phyloP scores from a whole-genome alignment of 2,329 filamentous ascomycete species.

The Trematosphaeria pertusa region DNA sequence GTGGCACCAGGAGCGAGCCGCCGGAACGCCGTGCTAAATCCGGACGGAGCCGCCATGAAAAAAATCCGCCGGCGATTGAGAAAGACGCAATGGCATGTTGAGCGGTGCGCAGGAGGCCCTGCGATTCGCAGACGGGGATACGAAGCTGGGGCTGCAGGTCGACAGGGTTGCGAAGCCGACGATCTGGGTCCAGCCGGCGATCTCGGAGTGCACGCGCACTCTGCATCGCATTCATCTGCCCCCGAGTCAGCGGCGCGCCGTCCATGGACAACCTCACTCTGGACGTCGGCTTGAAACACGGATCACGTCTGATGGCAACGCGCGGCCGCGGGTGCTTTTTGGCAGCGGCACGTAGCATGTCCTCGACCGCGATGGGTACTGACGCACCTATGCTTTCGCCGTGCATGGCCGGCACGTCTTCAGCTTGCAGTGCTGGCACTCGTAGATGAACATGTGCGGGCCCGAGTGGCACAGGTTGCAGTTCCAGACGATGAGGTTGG shows the following conservation, averaged over 20 bases:
- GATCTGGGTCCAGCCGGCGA: slow-evolving; percentile 24
- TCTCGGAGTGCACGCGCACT: slow-evolving; percentile 21
- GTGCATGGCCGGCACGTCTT: slow-evolving; percentile 58
- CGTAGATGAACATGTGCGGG: slow-evolving; percentile 59
- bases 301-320: slow-evolving; percentile 8
- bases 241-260: slow-evolving; percentile 30
- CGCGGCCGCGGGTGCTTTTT: slow-evolving; percentile 5
- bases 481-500: slow-evolving; percentile 59
- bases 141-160: slow-evolving; percentile 1
- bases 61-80: slow-evolving; percentile 19
- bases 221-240: slow-evolving; percentile 14
- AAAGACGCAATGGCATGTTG: slow-evolving; percentile 9
- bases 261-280: too few relatives aligned
- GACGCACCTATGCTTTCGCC: slow-evolving; percentile 49
- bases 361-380: too few relatives aligned
- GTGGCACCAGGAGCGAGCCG: slow-evolving; percentile 27
- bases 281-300: slow-evolving; percentile 16
- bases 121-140: not conserved
- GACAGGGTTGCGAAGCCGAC: slow-evolving; percentile 20
- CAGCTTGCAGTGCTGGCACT: slow-evolving; percentile 59
- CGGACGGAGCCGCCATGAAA: slow-evolving; percentile 29
- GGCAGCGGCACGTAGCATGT: slow-evolving; percentile 8
- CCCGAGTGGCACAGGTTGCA: slow-evolving; percentile 60
- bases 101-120: slow-evolving; percentile 1
- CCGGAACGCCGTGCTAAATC: slow-evolving; percentile 48